These are phyloP conservation scores for Fusarium stilboides DNA, from an alignment of 2,329 filamentous ascomycete species.

Conservation along the genomic window DNA sequence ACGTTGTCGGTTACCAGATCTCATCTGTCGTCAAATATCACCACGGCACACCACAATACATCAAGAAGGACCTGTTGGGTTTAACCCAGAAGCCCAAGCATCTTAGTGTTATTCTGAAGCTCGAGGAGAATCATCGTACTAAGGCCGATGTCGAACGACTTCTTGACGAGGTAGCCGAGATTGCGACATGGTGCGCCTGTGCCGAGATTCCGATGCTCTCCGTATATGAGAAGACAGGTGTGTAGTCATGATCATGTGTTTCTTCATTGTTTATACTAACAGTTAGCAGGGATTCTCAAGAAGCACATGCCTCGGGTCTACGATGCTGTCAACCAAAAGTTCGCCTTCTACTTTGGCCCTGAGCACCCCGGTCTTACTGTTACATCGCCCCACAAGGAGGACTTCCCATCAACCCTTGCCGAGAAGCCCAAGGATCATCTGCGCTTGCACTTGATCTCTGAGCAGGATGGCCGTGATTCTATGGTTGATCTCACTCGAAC, in stretches of 20 bases:
- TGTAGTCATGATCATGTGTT: slow-evolving; percentile 1
- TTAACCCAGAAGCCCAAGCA: slow-evolving; percentile 85
- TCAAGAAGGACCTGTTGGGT: slow-evolving; percentile 85
- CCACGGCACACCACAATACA: slow-evolving; percentile 93
- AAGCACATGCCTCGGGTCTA: slow-evolving; percentile 89
- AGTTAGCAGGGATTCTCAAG: slow-evolving; percentile 82
- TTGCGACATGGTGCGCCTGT: slow-evolving; percentile 93
- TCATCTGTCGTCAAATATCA: slow-evolving; percentile 92
- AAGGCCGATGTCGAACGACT: slow-evolving; percentile 84
- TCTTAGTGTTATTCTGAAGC: slow-evolving; percentile 86
- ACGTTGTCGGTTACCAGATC: slow-evolving; percentile 82
- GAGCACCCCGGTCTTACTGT: slow-evolving; percentile 78
- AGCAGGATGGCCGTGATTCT: slow-evolving; percentile 91
- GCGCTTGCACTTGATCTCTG: slow-evolving; percentile 83
- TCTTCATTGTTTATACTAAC: slow-evolving; percentile 23
- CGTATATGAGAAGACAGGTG: slow-evolving; percentile 93
- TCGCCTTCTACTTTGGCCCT: slow-evolving; percentile 89
- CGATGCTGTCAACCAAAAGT: slow-evolving; percentile 81
- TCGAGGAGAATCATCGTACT: slow-evolving; percentile 78
- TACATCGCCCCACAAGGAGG: slow-evolving; percentile 61
- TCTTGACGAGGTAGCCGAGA: slow-evolving; percentile 91
- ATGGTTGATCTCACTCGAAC: slow-evolving; percentile 97
- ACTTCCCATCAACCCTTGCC: slow-evolving; percentile 50
- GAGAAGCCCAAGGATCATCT: slow-evolving; percentile 60
- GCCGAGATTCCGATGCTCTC: slow-evolving; percentile 90